Percentiles rank a stretch among this genome's conserved stretches.
phyloP scores from a whole-genome alignment of 495 filamentous ascomycete species.

The Hypoxylon rickii region DNA sequence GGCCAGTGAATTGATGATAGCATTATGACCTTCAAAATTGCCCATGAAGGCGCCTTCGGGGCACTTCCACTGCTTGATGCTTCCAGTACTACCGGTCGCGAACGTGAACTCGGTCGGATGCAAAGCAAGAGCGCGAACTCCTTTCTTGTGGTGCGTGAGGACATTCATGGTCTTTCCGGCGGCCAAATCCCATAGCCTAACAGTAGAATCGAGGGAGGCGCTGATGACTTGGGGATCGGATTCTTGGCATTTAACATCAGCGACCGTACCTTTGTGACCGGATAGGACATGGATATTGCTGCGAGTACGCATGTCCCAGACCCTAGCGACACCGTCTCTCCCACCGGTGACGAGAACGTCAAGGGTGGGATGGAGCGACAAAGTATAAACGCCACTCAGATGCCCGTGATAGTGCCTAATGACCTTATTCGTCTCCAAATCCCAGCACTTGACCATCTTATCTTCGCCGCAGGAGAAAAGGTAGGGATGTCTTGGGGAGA shows the following conservation, averaged over 20 bases:
- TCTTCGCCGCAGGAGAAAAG: slow-evolving; percentile 98
- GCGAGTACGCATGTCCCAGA: slow-evolving; percentile 98
- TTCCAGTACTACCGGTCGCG: slow-evolving; percentile 83
- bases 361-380: slow-evolving; percentile 88
- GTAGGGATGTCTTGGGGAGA: slow-evolving; percentile 94
- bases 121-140: slow-evolving; percentile 79
- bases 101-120: slow-evolving; percentile 98
- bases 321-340: slow-evolving; percentile 88
- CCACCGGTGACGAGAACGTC: slow-evolving; percentile 95
- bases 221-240: slow-evolving; percentile 95
- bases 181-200: slow-evolving; percentile 94
- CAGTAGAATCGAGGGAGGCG: slow-evolving; percentile 86
- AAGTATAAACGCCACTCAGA: slow-evolving; percentile 91
- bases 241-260: slow-evolving; percentile 90
- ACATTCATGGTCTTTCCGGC: slow-evolving; percentile 96
- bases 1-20: slow-evolving; percentile 92
- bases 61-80: slow-evolving; percentile 99
- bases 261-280: slow-evolving; percentile 88
- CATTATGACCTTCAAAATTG: slow-evolving; percentile 96
- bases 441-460: slow-evolving; percentile 99
- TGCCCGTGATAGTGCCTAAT: slow-evolving; percentile 99
- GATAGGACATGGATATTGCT: slow-evolving; percentile 92
- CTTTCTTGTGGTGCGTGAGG: slow-evolving; percentile 98
- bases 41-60: slow-evolving; percentile 99
- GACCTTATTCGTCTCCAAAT: slow-evolving; percentile 97